Evolutionary conservation across 345 rosid genomes (phyloP), one percentile per base, ranked within the genome.

Genomic region (Salix dunnii): DNA sequence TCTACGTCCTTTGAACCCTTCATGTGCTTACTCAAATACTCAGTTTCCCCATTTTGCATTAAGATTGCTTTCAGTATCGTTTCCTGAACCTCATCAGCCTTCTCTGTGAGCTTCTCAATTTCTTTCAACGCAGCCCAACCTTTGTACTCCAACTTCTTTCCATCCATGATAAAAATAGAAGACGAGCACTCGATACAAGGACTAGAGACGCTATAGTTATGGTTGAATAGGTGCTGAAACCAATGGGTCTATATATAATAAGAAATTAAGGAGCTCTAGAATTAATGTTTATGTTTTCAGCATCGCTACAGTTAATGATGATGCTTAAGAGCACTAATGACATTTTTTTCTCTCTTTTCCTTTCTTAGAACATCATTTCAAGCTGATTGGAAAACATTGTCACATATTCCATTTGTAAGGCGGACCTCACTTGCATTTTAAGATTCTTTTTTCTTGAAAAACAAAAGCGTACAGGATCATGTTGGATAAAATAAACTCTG

Each of bases 101-200:
- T 79, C 6, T 82, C 65, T 1, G 92, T 89, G 33, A 89, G 85
- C 77, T 72, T 80, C 81, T 87, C 92, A 55, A 89, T 89, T 87
- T 86, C 89, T 82, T 81, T 77, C 68, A 89, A 65, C 30, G 91
- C 90, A 73, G 82, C 88, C 76, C 84, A 83, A 11, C 92, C 94
- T 76, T 81, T 90, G 76, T 87, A 87, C 74, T 87, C 90, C 78
- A 89, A 75, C 73, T 81, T 87, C 84, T 84, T 86, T 23, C 90
- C 86, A 65, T 84, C 88, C 94, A 90, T 90, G 36, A 33, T 79
- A 68, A 71, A 49, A 62, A 74, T 14, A 61, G 21, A 76, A 61
- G 67, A 72, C 51, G 68, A 14, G 4, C 36, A 35, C 36, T 35
- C 0, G 36, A 27, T 27, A 23, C 68, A 40, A 33, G 30, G 31